phyloP scores from a whole-genome alignment of 768 basidiomycete species.

The Pulveroboletus sp. region DNA sequence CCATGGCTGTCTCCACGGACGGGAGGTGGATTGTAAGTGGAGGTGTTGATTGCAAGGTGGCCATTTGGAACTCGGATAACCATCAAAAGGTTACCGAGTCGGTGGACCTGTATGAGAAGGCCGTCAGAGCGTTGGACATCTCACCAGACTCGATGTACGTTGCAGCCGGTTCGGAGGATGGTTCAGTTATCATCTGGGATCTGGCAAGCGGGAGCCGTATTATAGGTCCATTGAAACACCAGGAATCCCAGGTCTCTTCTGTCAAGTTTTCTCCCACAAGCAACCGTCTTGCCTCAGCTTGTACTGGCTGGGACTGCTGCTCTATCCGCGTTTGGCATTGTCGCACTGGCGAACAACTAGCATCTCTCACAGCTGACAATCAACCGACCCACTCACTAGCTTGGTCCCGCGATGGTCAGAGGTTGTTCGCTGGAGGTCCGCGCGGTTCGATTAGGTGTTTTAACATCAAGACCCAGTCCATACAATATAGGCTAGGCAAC shows the following conservation, averaged over 20 bases:
- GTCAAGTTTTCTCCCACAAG: conserved; percentile 8
- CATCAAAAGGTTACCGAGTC: not conserved
- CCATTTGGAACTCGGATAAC: conserved; percentile 1
- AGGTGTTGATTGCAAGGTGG: not conserved
- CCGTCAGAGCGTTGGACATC: conserved; percentile 4
- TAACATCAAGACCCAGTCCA: not conserved
- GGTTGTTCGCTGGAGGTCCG: conserved; percentile 9
- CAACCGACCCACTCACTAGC: conserved; percentile 1
- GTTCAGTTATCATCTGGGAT: not conserved
- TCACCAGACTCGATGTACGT: not conserved
- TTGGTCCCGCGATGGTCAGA: conserved; percentile 5
- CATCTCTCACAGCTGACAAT: not conserved
- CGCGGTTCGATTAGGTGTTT: conserved; percentile 8
- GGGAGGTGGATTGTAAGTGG: conserved; percentile 10
- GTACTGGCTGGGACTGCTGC: not conserved
- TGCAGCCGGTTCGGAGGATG: conserved; percentile 4
- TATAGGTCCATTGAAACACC: not conserved
- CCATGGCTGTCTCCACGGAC: conserved; percentile 4
- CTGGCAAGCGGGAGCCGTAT: not conserved
- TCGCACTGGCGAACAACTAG: conserved; percentile 5
- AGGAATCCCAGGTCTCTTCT: not conserved
- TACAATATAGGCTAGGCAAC: not conserved
- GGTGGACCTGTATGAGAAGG: not conserved
- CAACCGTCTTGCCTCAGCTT: conserved; percentile 8
- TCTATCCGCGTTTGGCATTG: conserved; percentile 7